Evolutionary conservation across 768 basidiomycete species (phyloP), one percentile per base, ranked within the genome.

Genomic region (Mycena galopus): DNA sequence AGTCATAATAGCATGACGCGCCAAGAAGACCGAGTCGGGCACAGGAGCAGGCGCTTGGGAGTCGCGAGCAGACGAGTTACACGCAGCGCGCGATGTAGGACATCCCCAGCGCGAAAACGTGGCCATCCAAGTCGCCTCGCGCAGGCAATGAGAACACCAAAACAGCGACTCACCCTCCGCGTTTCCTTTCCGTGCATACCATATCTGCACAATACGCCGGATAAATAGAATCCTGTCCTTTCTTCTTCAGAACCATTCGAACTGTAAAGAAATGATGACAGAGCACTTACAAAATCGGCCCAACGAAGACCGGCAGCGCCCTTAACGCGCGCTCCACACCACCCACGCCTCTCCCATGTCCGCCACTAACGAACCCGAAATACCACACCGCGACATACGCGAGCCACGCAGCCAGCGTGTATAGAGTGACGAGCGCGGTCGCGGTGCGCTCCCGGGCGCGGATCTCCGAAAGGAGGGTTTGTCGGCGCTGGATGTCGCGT

Each of bases 401-500:
- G 59, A 89, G 86, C 95, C 95, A 96, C 62, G 84, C 81, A 6
- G 90, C 89, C 76, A 96, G 81, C 1, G 94, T 91, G 79, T 95
- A 96, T 3, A 95, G 79, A 0, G 96, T 95, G 59, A 92, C 91
- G 55, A 93, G 85, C 61, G 95, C 85, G 23, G 93, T 93, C 1
- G 94, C 87, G 11, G 95, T 87, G 33, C 94, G 89, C 81, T 97
- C 95, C 50, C 96, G 90, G 65, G 94, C 82, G n/a, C 94, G 91
- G 74, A 97, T 93, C 78, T 95, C 95, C 2, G 92, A 90, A 19
- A 96, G 88, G 69, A 89, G 87, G 50, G 89, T 86, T 81, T 94
- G 92, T 17, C 93, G 90, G 72, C 92, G 90, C 78, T 91, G 88
- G 67, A 96, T 92, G 77, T 93, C 89, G 27, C 83, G 80, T 11